Percentiles rank a stretch among this genome's conserved stretches.
phyloP scores from a whole-genome alignment of 352 stramenopile genomes.

The Pilasporangium apinafurcum region DNA sequence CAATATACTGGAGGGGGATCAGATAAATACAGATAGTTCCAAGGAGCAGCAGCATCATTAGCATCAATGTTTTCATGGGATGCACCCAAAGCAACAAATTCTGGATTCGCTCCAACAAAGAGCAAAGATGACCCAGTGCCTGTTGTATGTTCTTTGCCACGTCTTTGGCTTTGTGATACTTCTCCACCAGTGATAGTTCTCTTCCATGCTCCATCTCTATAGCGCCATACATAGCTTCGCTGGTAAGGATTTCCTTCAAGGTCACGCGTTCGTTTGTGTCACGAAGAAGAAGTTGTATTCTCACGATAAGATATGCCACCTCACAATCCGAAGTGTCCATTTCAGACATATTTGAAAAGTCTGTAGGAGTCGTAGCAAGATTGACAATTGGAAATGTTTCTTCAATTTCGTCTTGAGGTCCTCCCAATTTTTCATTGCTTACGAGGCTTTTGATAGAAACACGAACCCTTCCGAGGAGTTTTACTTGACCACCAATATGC shows the following conservation, averaged over 20 bases:
- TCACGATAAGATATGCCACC: conserved; percentile 12
- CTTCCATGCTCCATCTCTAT: conserved; percentile 28
- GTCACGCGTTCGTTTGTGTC: conserved; percentile 14
- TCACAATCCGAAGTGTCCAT: too few relatives aligned
- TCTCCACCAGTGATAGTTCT: conserved; percentile 25
- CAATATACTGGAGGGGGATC: conserved; percentile 16
- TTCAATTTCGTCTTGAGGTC: conserved; percentile 17
- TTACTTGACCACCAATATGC: not conserved
- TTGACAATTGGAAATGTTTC: conserved; percentile 9
- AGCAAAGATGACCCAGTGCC: conserved; percentile 19
- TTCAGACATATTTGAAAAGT: too few relatives aligned
- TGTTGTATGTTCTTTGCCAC: conserved; percentile 31
- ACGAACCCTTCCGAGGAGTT: conserved; percentile 16
- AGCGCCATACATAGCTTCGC: conserved; percentile 24
- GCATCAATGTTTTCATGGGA: conserved; percentile 23
- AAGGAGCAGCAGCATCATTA: conserved; percentile 4
- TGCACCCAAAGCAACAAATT: conserved; percentile 35
- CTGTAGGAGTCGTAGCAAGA: not conserved
- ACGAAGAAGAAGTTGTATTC: conserved; percentile 20
- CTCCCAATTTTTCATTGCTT: conserved; percentile 10
- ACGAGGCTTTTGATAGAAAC: conserved; percentile 18
- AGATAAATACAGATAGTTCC: conserved; percentile 11
- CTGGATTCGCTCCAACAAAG: conserved; percentile 18
- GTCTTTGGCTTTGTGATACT: conserved; percentile 36
- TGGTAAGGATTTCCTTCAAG: conserved; percentile 19